These are phyloP conservation scores for Aspergillus cristatus DNA, from an alignment of 495 filamentous ascomycete species.

Conservation along the genomic window DNA sequence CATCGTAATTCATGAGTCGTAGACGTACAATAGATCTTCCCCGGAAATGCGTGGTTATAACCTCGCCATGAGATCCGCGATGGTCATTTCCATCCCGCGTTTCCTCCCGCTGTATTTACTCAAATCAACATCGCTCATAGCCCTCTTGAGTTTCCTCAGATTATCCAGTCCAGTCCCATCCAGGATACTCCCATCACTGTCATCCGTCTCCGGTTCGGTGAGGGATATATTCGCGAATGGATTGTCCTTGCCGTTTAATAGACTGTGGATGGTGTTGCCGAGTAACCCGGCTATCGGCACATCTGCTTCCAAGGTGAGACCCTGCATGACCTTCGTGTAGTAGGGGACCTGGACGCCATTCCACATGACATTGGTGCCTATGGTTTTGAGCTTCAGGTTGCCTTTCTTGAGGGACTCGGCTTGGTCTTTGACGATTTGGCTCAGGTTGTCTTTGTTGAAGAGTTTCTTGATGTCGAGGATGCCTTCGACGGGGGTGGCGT, in stretches of 20 bases:
- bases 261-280: conserved; percentile 24
- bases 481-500: conserved; percentile 41
- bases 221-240: conserved; percentile 1
- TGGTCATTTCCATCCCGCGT: no score
- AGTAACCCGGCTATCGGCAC: conserved; percentile 20
- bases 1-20: no score
- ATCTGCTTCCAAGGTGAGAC: conserved; percentile 23
- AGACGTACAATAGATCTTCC: no score
- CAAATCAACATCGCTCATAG: no score
- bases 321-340: conserved; percentile 31
- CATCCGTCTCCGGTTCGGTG: not conserved
- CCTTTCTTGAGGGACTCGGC: conserved; percentile 20
- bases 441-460: conserved; percentile 21
- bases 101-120: no score
- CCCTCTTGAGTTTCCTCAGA: no score
- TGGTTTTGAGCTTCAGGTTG: conserved; percentile 21
- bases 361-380: conserved; percentile 22
- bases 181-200: no score
- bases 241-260: conserved; percentile 9
- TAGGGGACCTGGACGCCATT: conserved; percentile 29
- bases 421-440: conserved; percentile 19
- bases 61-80: no score
- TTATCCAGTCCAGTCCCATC: no score
- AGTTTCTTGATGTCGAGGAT: conserved; percentile 23
- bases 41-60: no score